These are phyloP conservation scores for Peronospora tabacina DNA, from an alignment of 352 stramenopile species.

Conservation along the genomic window DNA sequence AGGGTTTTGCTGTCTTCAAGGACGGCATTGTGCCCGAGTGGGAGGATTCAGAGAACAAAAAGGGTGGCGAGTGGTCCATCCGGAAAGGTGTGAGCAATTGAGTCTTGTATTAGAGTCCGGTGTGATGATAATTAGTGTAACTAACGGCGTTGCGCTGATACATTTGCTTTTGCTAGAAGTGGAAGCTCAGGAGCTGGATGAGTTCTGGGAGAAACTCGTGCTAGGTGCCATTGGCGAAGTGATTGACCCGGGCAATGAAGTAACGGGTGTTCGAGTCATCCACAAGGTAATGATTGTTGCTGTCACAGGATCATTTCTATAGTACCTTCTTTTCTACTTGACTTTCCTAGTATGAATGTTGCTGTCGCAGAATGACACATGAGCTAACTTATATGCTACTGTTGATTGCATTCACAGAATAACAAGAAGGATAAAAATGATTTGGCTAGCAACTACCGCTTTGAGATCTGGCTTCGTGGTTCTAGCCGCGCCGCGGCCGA, in stretches of 20 bases:
- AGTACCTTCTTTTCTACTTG: too few species aligned
- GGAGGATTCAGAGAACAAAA: slow-evolving; percentile 87
- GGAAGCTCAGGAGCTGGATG: slow-evolving; percentile 63
- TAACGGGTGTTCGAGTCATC: slow-evolving; percentile 87
- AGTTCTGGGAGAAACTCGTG: slow-evolving; percentile 87
- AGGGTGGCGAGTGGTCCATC: slow-evolving; percentile 82
- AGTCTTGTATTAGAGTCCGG: neutral
- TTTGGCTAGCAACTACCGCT: slow-evolving; percentile 76
- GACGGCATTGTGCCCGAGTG: slow-evolving; percentile 86
- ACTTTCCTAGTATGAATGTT: too few species aligned
- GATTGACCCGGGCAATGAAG: slow-evolving; percentile 79
- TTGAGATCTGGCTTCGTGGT: slow-evolving; percentile 76
- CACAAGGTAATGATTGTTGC: slow-evolving; percentile 59
- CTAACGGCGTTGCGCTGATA: slow-evolving; percentile 3
- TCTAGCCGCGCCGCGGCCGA: slow-evolving; percentile 52
- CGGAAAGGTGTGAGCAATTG: slow-evolving; percentile 43
- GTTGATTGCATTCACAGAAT: slow-evolving; percentile 37
- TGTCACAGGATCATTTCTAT: neutral
- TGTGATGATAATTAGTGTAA: neutral
- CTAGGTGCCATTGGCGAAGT: slow-evolving; percentile 86
- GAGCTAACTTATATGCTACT: neutral
- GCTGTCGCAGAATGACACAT: neutral
- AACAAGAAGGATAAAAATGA: slow-evolving; percentile 86
- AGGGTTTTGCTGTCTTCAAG: slow-evolving; percentile 91
- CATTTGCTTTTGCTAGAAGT: slow-evolving; percentile 40